Evolutionary conservation across 2,329 filamentous ascomycete genomes (phyloP), one percentile per base, ranked within the genome.

Genomic region (Penicillium sp.): DNA sequence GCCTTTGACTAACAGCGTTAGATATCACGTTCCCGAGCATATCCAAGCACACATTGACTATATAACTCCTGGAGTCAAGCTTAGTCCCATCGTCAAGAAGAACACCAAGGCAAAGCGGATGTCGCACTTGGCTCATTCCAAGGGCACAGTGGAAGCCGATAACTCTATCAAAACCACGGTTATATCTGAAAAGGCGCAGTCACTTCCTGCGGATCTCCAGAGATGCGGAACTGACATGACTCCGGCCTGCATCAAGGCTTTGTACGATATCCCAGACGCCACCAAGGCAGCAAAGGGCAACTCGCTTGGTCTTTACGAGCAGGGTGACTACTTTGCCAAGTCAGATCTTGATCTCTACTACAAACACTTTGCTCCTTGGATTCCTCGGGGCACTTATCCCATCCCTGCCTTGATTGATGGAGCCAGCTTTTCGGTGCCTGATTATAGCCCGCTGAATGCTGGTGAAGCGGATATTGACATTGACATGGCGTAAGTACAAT

Each of bases 391-490:
- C 8, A 70, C 67, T 24, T 67, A 69, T n/a, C 77, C 77, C 0
- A 69, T 60, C 2, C 59, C 75, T 2, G 64, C 72, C 32, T 64
- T 70, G n/a, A 75, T 79, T 44, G 73, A 78, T 53, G 64, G 64
- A 12, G 67, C 74, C 12, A 75, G 77, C 48, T 73, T 65, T 21
- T 62, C 57, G 2, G 63, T 61, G 4, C 63, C 68, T 46, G 53
- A 62, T 7, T 70, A 70, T 48, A 61, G 60, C 39, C 66, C 61
- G 2, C 46, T 58, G 37, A 63, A 64, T 22, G 58, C 56, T 21
- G 72, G 72, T 39, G 79, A 82, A 64, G 76, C 76, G 1, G 65
- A 76, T 34, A 70, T 82, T 12, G 79, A 82, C 56, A 69, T 82
- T 3, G 66, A 79, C 52, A 77, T 79, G 54, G 75, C 75, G 46